Evolutionary conservation across 768 basidiomycete genomes (phyloP).

Genomic region (Mycena latifolia): DNA sequence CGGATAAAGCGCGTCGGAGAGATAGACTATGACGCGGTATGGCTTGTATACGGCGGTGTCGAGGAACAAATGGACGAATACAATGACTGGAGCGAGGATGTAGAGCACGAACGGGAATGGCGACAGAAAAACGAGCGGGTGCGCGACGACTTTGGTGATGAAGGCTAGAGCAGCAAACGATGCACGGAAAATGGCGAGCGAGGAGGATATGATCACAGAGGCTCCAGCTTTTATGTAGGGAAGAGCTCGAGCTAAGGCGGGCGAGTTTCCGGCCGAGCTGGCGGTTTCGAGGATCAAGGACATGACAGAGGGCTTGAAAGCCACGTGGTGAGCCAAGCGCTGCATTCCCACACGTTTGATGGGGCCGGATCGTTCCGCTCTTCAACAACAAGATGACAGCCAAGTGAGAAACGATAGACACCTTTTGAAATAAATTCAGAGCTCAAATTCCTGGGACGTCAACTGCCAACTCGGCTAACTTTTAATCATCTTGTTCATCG

Average conservation of each 20-base stretch:
- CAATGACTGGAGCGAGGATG: constrained; percentile 49
- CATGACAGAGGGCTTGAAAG: background rate
- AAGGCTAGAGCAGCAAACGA: background rate
- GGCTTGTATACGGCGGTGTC: constrained; percentile 52
- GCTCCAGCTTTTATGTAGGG: background rate
- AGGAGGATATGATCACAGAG: background rate
- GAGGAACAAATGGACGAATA: constrained; percentile 45
- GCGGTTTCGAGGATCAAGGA: background rate
- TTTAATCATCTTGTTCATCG: too few species aligned
- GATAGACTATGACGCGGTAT: constrained; percentile 41
- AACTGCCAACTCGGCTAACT: too few species aligned
- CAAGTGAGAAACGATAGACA: too few species aligned
- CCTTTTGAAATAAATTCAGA: too few species aligned
- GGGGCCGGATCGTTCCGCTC: too few species aligned
- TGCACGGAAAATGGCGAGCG: background rate
- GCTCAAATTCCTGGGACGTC: too few species aligned
- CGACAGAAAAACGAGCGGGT: constrained; percentile 10
- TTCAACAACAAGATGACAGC: too few species aligned
- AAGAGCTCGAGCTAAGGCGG: constrained; percentile 6
- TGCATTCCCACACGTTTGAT: too few species aligned
- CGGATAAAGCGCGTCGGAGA: constrained; percentile 47
- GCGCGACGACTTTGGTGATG: background rate
- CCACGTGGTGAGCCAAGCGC: too few species aligned
- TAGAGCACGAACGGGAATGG: constrained; percentile 34
- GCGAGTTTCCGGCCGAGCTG: background rate